Percentiles rank a stretch among this genome's conserved stretches.
Conservation (phyloP, 1,284 basidiomycete species). For the Melampsora americana region DNA sequence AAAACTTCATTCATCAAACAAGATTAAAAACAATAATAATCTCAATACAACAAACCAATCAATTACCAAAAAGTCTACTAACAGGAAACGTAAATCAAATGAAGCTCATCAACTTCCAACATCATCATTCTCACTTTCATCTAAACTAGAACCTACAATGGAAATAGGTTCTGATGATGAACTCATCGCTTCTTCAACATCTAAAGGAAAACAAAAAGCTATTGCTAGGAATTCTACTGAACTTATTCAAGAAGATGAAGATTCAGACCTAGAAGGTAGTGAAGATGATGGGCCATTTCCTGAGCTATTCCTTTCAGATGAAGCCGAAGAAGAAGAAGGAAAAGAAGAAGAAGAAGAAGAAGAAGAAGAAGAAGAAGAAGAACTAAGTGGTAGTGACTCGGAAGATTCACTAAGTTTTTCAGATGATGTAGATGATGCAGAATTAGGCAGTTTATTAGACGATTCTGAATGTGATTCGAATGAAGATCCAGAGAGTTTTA, state of each 20-base stretch:
- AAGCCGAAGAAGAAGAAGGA: slow-evolving; percentile 46
- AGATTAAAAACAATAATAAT: too few species aligned
- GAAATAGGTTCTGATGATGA: not conserved
- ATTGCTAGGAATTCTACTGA: not conserved
- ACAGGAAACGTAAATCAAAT: slow-evolving; percentile 2
- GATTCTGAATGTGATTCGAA: slow-evolving; percentile 7
- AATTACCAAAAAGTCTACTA: not conserved
- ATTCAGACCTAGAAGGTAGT: slow-evolving; percentile 47
- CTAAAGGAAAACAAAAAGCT: slow-evolving; percentile 1
- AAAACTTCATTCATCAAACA: too few species aligned
- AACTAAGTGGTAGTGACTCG: slow-evolving; percentile 7
- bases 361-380: slow-evolving; percentile 45
- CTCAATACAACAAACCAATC: too few species aligned
- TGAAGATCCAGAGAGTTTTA: slow-evolving; percentile 44
- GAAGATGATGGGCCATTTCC: slow-evolving; percentile 56
- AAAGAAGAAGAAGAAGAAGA: slow-evolving; percentile 36
- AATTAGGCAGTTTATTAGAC: slow-evolving; percentile 36
- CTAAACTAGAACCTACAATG: not conserved
- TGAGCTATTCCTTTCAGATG: slow-evolving; percentile 56
- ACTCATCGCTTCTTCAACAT: not conserved
- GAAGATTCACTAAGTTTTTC: slow-evolving; percentile 24
- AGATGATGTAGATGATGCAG: slow-evolving; percentile 40
- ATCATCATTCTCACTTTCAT: not conserved
- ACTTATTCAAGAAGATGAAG: slow-evolving; percentile 43
- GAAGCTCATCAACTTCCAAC: not conserved